Percentiles rank a stretch among this genome's conserved stretches.
These are phyloP conservation scores for Herpomyces periplanetae DNA, from an alignment of 2,329 filamentous ascomycete genomes.

Conservation along the genomic window DNA sequence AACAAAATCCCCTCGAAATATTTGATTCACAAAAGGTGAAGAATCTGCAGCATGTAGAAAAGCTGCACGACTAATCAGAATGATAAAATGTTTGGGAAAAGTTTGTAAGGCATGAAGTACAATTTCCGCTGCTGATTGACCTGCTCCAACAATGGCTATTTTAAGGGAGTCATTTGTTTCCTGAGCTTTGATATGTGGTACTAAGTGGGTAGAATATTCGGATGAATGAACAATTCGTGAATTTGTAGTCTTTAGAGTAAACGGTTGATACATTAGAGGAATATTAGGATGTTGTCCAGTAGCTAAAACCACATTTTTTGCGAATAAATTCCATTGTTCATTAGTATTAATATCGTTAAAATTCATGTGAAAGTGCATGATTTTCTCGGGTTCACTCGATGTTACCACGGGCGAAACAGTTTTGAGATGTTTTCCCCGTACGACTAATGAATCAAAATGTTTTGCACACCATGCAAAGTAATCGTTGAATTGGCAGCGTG, in stretches of 20 bases:
- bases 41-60: constrained; percentile 71
- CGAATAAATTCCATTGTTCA: constrained; percentile 20
- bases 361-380: constrained; percentile 24
- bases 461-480: constrained; percentile 73
- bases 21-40: constrained; percentile 81
- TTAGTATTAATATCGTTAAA: constrained; percentile 21
- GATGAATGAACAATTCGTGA: constrained; percentile 55
- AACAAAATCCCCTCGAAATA: constrained; percentile 63
- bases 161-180: constrained; percentile 14
- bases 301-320: constrained; percentile 18
- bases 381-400: constrained; percentile 10
- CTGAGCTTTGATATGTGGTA: constrained; percentile 14
- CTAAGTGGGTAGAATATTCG: constrained; percentile 19
- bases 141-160: constrained; percentile 51
- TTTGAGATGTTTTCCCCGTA: constrained; percentile 37
- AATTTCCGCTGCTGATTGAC: constrained; percentile 79
- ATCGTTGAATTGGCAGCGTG: constrained; percentile 62
- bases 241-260: constrained; percentile 25
- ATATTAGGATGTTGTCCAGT: constrained; percentile 27
- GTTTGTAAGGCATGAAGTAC: constrained; percentile 50
- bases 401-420: constrained; percentile 20
- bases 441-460: constrained; percentile 30
- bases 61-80: constrained; percentile 38
- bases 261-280: constrained; percentile 29
- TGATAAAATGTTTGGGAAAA: constrained; percentile 43